These are phyloP conservation scores for Nitzschia palea DNA, from an alignment of 108 stramenopile genomes.

Conservation along the genomic window DNA sequence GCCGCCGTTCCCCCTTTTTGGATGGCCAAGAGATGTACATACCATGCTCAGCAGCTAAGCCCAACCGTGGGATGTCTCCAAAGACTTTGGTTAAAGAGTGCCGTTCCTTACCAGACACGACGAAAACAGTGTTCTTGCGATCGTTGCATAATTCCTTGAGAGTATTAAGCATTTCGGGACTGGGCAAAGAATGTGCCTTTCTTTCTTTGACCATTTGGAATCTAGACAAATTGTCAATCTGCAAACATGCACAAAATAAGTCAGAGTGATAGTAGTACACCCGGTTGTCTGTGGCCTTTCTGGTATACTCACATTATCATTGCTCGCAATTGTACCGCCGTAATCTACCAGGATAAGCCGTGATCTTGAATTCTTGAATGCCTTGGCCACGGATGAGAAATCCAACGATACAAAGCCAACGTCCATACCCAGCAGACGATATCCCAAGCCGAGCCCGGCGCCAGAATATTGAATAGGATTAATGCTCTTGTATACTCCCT, in stretches of 20 bases:
- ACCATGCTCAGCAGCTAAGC: slow-evolving; percentile 91
- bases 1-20: slow-evolving; percentile 49
- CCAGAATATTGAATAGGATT: slow-evolving; percentile 75
- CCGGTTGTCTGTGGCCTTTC: background rate
- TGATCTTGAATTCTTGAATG: slow-evolving; percentile 67
- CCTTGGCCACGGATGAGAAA: slow-evolving; percentile 63
- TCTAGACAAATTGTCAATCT: slow-evolving; percentile 72
- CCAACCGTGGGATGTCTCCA: slow-evolving; percentile 77
- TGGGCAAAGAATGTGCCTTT: slow-evolving; percentile 67
- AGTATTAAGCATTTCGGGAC: slow-evolving; percentile 64
- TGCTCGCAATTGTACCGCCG: slow-evolving; percentile 93
- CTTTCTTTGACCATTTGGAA: slow-evolving; percentile 95
- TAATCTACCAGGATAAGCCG: slow-evolving; percentile 96
- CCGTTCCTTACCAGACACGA: slow-evolving; percentile 88
- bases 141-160: slow-evolving; percentile 81
- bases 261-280: background rate
- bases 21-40: slow-evolving; percentile 93
- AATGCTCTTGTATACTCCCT: slow-evolving; percentile 78
- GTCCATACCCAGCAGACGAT: slow-evolving; percentile 90
- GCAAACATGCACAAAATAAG: slow-evolving; percentile 11
- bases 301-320: slow-evolving; percentile 86
- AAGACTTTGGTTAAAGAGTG: slow-evolving; percentile 81
- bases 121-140: slow-evolving; percentile 86
- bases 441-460: slow-evolving; percentile 95
- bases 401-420: slow-evolving; percentile 72